Evolutionary conservation across 228 moss, liverwort and hornwort genomes (phyloP), one percentile per base, ranked within the genome.

Genomic region (Sphagnum magellanicum): DNA sequence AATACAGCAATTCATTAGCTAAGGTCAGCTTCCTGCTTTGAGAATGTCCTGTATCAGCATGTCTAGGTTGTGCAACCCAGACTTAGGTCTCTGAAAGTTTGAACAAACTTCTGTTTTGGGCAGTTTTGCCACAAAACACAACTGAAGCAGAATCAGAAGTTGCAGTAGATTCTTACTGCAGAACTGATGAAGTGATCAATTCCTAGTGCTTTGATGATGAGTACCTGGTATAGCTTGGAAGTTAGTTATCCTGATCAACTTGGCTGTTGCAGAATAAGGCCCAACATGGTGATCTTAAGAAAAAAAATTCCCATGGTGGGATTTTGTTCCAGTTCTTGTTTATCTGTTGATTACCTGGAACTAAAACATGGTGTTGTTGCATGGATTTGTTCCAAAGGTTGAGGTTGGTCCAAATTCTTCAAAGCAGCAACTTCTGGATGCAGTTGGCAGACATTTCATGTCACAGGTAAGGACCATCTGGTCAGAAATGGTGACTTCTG

Each of bases 401-500:
- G 88, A 88, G 74, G 88, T 85, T 67, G 88, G 88, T 70, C 88
- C 88, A 6, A 88, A 88, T 58, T 88, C 88, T 57, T 79, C 85
- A 6, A 88, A 88, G 70, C 82, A 88, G 80, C 88, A 88, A 76
- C 78, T 88, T 48, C 68, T 88, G 74, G 75, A 79, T 70, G 88
- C 88, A 52, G 88, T 88, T 3, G 82, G 80, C 67, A 77, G 78
- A 12, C 88, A 88, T 68, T 88, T 88, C 74, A 82, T 85, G 76
- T 85, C 88, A 52, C 76, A 82, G 79, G 88, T 88, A 70, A 67
- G 59, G 55, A 8, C 8, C 55, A 8, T 55, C 55, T 55, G 8
- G 55, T 55, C 8, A 55, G 12, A 8, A 4, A 55, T 55, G 55
- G 8, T 55, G 4, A 12, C 8, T 55, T 55, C 55, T 55, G 55